Percentiles rank a stretch among this genome's conserved stretches.
Evolutionary conservation across 2,329 filamentous ascomycete genomes (phyloP).

Genomic region (Pseudopyrenochaeta lycopersici): DNA sequence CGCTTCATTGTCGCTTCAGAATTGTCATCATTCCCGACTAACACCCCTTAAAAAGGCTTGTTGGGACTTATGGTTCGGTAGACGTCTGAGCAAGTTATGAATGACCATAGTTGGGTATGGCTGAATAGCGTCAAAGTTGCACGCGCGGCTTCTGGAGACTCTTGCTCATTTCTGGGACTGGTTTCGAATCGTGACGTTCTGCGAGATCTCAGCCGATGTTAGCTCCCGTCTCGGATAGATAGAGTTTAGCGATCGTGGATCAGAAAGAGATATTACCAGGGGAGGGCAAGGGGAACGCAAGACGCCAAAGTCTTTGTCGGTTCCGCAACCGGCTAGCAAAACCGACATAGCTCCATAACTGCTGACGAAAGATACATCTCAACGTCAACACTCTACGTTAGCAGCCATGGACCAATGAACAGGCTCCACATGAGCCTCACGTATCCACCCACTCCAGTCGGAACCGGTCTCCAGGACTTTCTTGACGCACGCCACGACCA

Average conservation of each 20-base stretch:
- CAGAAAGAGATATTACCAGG: slow-evolving; percentile 23
- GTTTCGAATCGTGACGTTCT: slow-evolving; percentile 26
- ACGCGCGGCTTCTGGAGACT: not conserved
- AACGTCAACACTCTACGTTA: slow-evolving; percentile 35
- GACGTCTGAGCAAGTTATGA: not conserved
- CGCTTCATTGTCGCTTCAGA: slow-evolving; percentile 21
- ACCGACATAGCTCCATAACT: slow-evolving; percentile 23
- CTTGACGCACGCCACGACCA: slow-evolving; percentile 19
- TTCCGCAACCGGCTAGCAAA: slow-evolving; percentile 15
- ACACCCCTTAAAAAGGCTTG: not conserved
- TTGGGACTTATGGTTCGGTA: not conserved
- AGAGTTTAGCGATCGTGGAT: slow-evolving; percentile 36
- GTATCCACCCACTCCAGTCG: slow-evolving; percentile 25
- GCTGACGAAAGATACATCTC: slow-evolving; percentile 36
- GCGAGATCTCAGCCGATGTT: slow-evolving; percentile 41
- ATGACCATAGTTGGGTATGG: not conserved
- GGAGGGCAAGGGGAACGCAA: slow-evolving; percentile 13
- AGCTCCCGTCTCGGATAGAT: slow-evolving; percentile 46
- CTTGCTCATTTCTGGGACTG: not conserved
- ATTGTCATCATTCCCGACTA: not conserved
- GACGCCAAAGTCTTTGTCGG: slow-evolving; percentile 20
- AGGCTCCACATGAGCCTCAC: slow-evolving; percentile 20
- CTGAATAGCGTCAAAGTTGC: not conserved
- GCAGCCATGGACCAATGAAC: slow-evolving; percentile 26
- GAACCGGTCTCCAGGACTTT: slow-evolving; percentile 16